Percentiles rank a stretch among this genome's conserved stretches.
Conservation (phyloP, 2,329 filamentous ascomycete genomes). For the Knufia fluminis region DNA sequence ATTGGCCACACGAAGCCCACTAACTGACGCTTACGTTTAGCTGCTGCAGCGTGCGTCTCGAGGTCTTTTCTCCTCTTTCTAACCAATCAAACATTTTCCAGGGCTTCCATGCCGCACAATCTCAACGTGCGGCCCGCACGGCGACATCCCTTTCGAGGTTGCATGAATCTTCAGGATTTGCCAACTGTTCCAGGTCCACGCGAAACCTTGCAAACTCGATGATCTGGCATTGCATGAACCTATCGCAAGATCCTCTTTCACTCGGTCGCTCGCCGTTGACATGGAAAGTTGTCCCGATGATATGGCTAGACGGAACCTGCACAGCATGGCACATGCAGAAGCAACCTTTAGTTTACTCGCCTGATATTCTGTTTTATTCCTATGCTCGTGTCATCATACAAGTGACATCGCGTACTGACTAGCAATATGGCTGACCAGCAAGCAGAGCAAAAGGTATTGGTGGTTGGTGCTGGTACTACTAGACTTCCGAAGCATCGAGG, state of each 20-base stretch:
- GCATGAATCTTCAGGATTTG: not conserved
- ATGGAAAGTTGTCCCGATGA: no score
- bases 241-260: not conserved
- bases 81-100: not conserved
- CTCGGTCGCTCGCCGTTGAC: no score
- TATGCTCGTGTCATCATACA: not conserved
- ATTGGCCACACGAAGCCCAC: no score
- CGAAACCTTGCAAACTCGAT: not conserved
- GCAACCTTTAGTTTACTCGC: not conserved
- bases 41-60: no score
- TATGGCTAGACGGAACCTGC: no score
- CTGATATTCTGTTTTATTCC: not conserved
- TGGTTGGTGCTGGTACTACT: constrained; percentile 13
- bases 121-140: no score
- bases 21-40: no score
- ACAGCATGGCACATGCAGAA: not conserved
- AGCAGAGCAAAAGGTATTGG: constrained; percentile 11
- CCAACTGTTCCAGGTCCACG: not conserved
- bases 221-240: not conserved
- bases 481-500: not conserved
- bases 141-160: not conserved
- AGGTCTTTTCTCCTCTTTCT: no score
- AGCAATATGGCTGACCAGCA: constrained; percentile 1
- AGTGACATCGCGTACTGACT: not conserved
- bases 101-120: no score